Base-by-base conservation (phyloP, 1,139 yeast genomes). In the Pichia sp. region DNA sequence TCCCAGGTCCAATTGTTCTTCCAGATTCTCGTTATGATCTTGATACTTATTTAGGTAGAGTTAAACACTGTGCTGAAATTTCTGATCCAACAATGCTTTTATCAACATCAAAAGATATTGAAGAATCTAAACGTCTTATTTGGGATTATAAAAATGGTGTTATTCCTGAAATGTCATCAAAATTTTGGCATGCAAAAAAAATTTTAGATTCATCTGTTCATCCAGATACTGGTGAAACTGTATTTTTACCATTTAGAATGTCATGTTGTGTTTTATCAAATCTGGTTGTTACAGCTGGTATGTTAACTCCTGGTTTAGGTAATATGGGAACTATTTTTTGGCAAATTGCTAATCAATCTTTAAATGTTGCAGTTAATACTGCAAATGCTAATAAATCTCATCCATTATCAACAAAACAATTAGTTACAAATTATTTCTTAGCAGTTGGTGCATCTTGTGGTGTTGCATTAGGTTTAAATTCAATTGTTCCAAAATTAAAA, bases 281-380 rank as follows among this genome's bases (percentile, higher is more conserved):
- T 65, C 69, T 92, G 65, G 92, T 92, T 26, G 97, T 92, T 41
- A 92, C 98, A 11, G 90, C 87, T 4, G 98, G 98, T 55, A 92
- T 92, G 98, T 75, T 92, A 58, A 90, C 97, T 1, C 98, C 98
- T 6, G 86, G 86, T 51, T 65, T 92, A 60, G 95, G 95, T 12
- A 82, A 92, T 10, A 80, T 76, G 0, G 98, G 98, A 27, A 90
- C 97, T 0, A 64, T 89, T 29, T 89, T 92, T 66, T 92, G 98
- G 98, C 98, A 92, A 67, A 80, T 92, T 62, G 95, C 97, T 28
- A 92, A 92, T 67, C 99, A 92, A 68, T 85, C 96, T 31, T 74
- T 92, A 54, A 92, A 92, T 59, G 98, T 92, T 45, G 98, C 98
- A 6, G 89, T 92, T 54, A 92, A 92, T 66, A 87, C 94, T 37